Evolutionary conservation across 805 yeast genomes (phyloP), one percentile per base, ranked within the genome.

Genomic region (Kazachstania viticola): DNA sequence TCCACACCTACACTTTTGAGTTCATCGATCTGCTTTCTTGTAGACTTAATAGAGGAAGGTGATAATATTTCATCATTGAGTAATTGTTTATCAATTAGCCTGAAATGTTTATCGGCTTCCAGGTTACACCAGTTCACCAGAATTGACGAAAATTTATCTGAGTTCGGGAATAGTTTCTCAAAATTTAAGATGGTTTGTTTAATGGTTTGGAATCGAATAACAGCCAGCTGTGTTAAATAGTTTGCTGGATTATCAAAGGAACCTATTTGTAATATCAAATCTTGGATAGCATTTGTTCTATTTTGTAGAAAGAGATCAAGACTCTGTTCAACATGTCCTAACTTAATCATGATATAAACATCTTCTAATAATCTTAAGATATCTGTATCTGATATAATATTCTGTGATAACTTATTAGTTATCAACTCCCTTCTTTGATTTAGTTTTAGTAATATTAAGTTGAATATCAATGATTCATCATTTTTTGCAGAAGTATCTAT

Each of bases 71-170:
- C 65, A 11, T 80, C 71, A 15, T 79, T 82, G 29, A 73, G 62
- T 17, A 87, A 56, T 42, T 80, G 87, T 34, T 79, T 71, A 29
- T 73, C 71, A 42, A 85, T 69, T 5, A 75, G 55, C 13, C 61
- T 58, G 19, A 74, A 72, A 41, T 79, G 78, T 29, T 62, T 61
- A 25, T 71, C 69, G 21, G 81, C 69, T 50, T 76, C 79, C 9
- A 67, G 67, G 35, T 71, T 70, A 21, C 79, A 70, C 94, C 95
- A 84, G 39, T 75, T 73, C n/a, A 83, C 77, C 13, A 84, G 64
- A 42, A 79, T 70, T 8, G 79, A 64, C 31, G 71, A 64, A 24
- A 55, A 55, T 26, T 54, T 44, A n/a, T 46, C 57, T 12, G 33
- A 32, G 12, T 46, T 48, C 11, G 59, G 64, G 55, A 71, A 79